phyloP scores from a whole-genome alignment of 2,329 filamentous ascomycete genomes.

The Cyanodermella asteris region DNA sequence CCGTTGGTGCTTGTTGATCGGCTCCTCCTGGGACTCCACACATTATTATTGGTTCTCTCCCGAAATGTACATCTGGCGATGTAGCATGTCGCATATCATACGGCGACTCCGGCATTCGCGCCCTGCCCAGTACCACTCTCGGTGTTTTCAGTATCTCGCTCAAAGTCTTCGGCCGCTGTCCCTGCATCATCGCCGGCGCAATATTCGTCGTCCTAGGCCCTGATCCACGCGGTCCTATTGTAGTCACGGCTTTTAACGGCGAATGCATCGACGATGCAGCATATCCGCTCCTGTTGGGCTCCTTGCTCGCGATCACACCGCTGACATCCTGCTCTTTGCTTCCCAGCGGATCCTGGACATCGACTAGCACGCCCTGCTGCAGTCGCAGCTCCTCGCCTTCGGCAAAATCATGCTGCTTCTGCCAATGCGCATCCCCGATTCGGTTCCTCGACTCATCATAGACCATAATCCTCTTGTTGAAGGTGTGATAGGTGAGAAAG shows the following conservation, averaged over 20 bases:
- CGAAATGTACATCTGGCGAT: conserved; percentile 8
- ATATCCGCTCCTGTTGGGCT: conserved; percentile 18
- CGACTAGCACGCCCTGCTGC: conserved; percentile 55
- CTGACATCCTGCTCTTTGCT: conserved; percentile 56
- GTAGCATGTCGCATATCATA: conserved; percentile 43
- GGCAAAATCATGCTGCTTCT: conserved; percentile 41
- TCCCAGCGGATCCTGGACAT: conserved; percentile 58
- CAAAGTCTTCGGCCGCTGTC: conserved; percentile 33
- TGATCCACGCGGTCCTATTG: conserved; percentile 21
- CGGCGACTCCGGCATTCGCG: conserved; percentile 38
- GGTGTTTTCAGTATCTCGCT: conserved; percentile 44
- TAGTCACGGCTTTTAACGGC: conserved; percentile 14
- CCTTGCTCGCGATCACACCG: conserved; percentile 48
- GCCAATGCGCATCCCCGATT: conserved; percentile 70
- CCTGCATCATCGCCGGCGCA: conserved; percentile 15
- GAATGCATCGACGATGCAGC: conserved; percentile 12
- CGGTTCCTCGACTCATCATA: conserved; percentile 64
- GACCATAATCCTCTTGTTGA: conserved; percentile 81
- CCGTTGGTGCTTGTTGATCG: too few species aligned
- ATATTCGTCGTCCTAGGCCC: conserved; percentile 9
- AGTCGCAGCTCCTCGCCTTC: conserved; percentile 68
- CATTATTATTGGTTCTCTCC: conserved; percentile 4
- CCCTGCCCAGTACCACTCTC: conserved; percentile 40
- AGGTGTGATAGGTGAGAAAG: conserved; percentile 64
- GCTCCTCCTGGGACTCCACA: too few species aligned